These are phyloP conservation scores for Termitomyces sp. DNA, from an alignment of 768 basidiomycete species.

Conservation along the genomic window DNA sequence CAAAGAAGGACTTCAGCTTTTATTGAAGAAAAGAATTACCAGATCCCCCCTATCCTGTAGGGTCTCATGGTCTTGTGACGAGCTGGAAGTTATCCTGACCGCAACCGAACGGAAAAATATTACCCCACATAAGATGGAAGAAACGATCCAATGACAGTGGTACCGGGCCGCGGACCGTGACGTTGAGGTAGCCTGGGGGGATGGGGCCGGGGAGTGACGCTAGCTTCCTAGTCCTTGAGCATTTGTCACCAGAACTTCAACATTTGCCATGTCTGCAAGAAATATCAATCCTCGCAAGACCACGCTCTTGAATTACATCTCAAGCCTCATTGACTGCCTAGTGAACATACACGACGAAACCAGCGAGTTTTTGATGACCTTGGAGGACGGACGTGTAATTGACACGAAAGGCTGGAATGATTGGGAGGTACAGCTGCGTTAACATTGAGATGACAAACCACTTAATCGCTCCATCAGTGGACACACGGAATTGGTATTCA, in stretches of 20 bases:
- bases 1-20: conserved; percentile 8
- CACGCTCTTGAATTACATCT: conserved; percentile 26
- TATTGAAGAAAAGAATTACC: conserved; percentile 6
- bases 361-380: conserved; percentile 46
- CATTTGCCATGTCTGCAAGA: conserved; percentile 26
- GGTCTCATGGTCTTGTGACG: conserved; percentile 17
- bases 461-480: conserved; percentile 27
- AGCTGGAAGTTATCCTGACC: background rate
- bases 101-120: background rate
- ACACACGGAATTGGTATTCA: conserved; percentile 40
- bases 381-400: conserved; percentile 49
- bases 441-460: background rate
- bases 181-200: too few relatives aligned
- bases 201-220: background rate
- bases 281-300: conserved; percentile 30
- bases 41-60: background rate
- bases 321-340: conserved; percentile 36
- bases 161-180: conserved; percentile 16
- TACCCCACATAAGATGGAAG: conserved; percentile 1
- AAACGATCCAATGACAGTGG: background rate
- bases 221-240: background rate
- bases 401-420: conserved; percentile 60
- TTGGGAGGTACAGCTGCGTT: conserved; percentile 39
- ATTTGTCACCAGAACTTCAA: background rate
- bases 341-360: conserved; percentile 53